A percentile compares a stretch with the other conserved stretches of the same genome.
phyloP scores from a whole-genome alignment of 331 rosid genomes.

The Pyracantha coccinea region DNA sequence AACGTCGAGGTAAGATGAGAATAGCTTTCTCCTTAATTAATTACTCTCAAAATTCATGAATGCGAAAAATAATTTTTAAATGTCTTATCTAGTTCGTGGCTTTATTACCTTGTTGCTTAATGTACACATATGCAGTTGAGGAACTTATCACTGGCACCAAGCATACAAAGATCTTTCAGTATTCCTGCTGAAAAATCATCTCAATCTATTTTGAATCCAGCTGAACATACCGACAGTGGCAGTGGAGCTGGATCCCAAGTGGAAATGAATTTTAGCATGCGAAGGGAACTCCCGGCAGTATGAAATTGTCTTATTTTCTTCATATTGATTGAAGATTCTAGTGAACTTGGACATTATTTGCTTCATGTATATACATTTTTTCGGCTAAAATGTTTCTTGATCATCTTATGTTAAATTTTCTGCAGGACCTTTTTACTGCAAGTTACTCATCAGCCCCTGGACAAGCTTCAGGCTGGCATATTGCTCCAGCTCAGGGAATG shows the following conservation, averaged over 20 bases:
- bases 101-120: slow-evolving; percentile 8
- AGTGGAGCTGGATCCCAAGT: slow-evolving; percentile 20
- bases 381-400: neutral
- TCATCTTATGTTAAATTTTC: slow-evolving; percentile 15
- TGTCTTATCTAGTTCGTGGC: neutral
- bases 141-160: slow-evolving; percentile 11
- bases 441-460: slow-evolving; percentile 34
- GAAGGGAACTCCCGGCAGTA: slow-evolving; percentile 80
- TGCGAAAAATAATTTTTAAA: neutral
- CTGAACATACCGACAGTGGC: slow-evolving; percentile 20
- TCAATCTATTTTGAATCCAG: slow-evolving; percentile 28
- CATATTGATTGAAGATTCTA: neutral
- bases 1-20: slow-evolving; percentile 41
- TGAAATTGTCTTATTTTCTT: neutral
- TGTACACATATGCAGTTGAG: slow-evolving; percentile 25
- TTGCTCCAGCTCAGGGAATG: slow-evolving; percentile 39
- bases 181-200: slow-evolving; percentile 21
- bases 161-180: slow-evolving; percentile 20
- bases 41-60: neutral
- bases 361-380: neutral
- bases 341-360: neutral
- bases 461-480: slow-evolving; percentile 45
- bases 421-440: slow-evolving; percentile 71
- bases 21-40: slow-evolving; percentile 1
- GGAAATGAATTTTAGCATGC: slow-evolving; percentile 31